phyloP scores from a whole-genome alignment of 352 stramenopile genomes.

The Globisporangium parvum region DNA sequence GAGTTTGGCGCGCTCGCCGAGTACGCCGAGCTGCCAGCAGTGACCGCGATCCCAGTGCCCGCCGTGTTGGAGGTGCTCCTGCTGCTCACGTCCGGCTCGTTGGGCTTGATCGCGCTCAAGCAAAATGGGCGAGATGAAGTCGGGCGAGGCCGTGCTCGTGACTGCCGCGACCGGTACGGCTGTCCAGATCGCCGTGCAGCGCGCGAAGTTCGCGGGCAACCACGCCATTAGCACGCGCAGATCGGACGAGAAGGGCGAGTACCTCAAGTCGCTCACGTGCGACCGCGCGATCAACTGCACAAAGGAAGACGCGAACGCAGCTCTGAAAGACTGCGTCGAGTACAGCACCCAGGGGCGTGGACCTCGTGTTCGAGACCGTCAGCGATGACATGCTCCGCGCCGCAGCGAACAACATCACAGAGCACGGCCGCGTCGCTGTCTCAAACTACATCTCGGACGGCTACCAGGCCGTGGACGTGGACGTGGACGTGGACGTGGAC shows the following conservation, averaged over 20 bases:
- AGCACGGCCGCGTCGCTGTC: constrained; percentile 46
- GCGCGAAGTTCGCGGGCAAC: constrained; percentile 65
- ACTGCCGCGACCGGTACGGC: constrained; percentile 26
- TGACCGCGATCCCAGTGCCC: no score
- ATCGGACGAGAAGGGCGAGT: constrained; percentile 52
- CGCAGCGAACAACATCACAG: constrained; percentile 49
- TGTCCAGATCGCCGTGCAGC: constrained; percentile 59
- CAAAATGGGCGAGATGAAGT: constrained; percentile 50
- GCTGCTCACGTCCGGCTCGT: not conserved
- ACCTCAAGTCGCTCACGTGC: constrained; percentile 30
- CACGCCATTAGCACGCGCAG: constrained; percentile 42
- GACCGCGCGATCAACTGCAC: constrained; percentile 86
- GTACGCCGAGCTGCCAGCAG: no score
- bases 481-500: no score
- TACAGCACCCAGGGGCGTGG: constrained; percentile 54
- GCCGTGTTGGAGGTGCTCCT: no score
- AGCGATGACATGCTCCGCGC: constrained; percentile 45
- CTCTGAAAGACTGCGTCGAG: constrained; percentile 65
- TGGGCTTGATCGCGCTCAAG: constrained; percentile 41
- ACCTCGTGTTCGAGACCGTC: constrained; percentile 65
- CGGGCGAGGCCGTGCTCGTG: constrained; percentile 54
- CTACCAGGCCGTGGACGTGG: constrained; percentile 20
- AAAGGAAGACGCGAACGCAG: constrained; percentile 43
- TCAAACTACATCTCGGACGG: constrained; percentile 51
- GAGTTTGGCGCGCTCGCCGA: no score